Evolutionary conservation across 495 filamentous ascomycete species (phyloP).

Genomic region (Neurospora pannonica): DNA sequence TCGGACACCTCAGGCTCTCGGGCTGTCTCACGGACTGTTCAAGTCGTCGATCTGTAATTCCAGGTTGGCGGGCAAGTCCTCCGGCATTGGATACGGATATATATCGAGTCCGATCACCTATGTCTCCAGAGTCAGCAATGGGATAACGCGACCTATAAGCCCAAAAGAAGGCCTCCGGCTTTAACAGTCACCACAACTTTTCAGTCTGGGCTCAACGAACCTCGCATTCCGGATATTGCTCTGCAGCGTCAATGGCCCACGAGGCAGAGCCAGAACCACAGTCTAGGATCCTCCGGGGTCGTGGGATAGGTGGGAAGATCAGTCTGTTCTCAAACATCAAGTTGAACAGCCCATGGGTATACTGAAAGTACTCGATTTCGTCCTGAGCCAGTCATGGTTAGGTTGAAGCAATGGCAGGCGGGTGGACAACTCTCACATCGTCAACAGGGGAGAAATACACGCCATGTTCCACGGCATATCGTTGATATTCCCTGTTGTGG

Average conservation of each 20-base stretch:
- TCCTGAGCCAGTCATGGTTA: conserved; percentile 43
- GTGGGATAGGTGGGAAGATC: conserved; percentile 66
- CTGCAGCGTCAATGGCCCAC: conserved; percentile 39
- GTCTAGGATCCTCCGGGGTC: conserved; percentile 61
- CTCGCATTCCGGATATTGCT: conserved; percentile 63
- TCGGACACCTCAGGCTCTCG: background rate
- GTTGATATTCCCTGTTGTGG: conserved; percentile 63
- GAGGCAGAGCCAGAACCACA: conserved; percentile 61
- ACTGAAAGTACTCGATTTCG: conserved; percentile 66
- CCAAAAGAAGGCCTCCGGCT: background rate
- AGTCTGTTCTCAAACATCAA: conserved; percentile 65
- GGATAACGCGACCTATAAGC: background rate
- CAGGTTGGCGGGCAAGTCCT: conserved; percentile 58
- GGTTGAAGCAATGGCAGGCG: conserved; percentile 11
- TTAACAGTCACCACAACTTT: background rate
- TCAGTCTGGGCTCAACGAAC: conserved; percentile 37
- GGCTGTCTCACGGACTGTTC: conserved; percentile 48
- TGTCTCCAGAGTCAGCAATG: background rate
- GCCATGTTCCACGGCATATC: conserved; percentile 59
- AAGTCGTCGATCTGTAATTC: conserved; percentile 74
- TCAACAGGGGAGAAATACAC: conserved; percentile 78
- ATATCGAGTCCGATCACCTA: conserved; percentile 80
- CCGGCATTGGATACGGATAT: conserved; percentile 62
- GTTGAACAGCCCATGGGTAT: conserved; percentile 61
- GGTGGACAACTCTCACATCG: conserved; percentile 48